phyloP scores from a whole-genome alignment of 805 yeast species.

The Candida suzukii region DNA sequence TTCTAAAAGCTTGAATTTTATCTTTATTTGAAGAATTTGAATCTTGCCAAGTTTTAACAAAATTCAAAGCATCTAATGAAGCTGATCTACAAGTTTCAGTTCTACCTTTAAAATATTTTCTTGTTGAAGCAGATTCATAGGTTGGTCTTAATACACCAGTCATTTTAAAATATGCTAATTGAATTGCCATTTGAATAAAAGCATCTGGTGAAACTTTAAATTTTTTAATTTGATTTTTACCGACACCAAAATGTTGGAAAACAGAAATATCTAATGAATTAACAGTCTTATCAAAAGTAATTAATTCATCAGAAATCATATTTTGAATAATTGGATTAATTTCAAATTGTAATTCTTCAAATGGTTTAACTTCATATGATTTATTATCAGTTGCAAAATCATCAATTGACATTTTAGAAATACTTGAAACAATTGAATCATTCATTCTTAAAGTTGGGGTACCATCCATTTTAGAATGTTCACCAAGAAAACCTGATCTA shows the following conservation, averaged over 20 bases:
- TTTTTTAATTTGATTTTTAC: constrained; percentile 77
- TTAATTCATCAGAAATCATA: constrained; percentile 49
- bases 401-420: constrained; percentile 31
- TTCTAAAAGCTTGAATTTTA: constrained; percentile 61
- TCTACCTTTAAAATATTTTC: constrained; percentile 83
- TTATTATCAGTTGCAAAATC: constrained; percentile 6
- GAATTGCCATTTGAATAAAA: constrained; percentile 82
- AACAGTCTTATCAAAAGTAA: constrained; percentile 46
- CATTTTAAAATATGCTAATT: constrained; percentile 81
- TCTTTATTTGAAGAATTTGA: constrained; percentile 40
- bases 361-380: background rate
- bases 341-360: constrained; percentile 44
- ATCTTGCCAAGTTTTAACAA: constrained; percentile 71
- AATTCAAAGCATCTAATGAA: constrained; percentile 58
- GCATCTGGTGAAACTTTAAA: constrained; percentile 92
- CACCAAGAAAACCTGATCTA: constrained; percentile 88
- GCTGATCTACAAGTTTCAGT: constrained; percentile 92
- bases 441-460: constrained; percentile 89
- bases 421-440: constrained; percentile 57
- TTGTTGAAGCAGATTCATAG: constrained; percentile 92
- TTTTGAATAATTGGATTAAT: constrained; percentile 43
- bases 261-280: constrained; percentile 67
- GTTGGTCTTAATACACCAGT: constrained; percentile 81
- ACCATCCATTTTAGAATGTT: constrained; percentile 98
- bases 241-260: constrained; percentile 77